These are phyloP conservation scores for Hibiscus syriacus DNA, from an alignment of 345 rosid species.

Conservation along the genomic window DNA sequence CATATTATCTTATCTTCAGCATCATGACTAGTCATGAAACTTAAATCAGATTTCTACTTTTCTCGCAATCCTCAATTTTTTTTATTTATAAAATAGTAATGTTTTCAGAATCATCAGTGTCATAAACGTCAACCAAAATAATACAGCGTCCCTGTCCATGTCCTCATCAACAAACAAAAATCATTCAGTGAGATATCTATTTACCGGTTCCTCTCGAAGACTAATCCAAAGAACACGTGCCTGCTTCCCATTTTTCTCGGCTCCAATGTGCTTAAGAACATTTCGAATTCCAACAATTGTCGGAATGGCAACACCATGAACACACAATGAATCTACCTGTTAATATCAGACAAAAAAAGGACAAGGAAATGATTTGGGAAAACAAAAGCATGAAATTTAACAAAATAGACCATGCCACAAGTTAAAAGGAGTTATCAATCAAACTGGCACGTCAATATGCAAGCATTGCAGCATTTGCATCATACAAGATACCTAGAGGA, in stretches of 20 bases:
- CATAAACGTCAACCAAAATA: not conserved
- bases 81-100: not conserved
- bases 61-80: constrained; percentile 1
- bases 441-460: constrained; percentile 2
- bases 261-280: constrained; percentile 80
- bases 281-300: constrained; percentile 74
- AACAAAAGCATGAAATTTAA: not conserved
- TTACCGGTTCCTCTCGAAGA: constrained; percentile 97
- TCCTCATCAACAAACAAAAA: not conserved
- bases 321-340: constrained; percentile 73
- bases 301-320: constrained; percentile 95
- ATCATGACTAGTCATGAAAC: not conserved
- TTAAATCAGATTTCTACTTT: not conserved
- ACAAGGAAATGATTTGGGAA: not conserved
- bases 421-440: not conserved
- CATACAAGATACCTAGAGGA: not conserved
- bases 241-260: constrained; percentile 50
- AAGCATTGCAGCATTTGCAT: constrained; percentile 9
- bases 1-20: not conserved
- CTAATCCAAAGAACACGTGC: constrained; percentile 79
- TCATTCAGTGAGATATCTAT: not conserved
- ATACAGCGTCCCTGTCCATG: not conserved
- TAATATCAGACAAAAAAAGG: constrained; percentile 8
- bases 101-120: not conserved
- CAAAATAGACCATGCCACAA: not conserved